Conservation (phyloP, 2,329 filamentous ascomycete species). For the Colletotrichum australisinense region DNA sequence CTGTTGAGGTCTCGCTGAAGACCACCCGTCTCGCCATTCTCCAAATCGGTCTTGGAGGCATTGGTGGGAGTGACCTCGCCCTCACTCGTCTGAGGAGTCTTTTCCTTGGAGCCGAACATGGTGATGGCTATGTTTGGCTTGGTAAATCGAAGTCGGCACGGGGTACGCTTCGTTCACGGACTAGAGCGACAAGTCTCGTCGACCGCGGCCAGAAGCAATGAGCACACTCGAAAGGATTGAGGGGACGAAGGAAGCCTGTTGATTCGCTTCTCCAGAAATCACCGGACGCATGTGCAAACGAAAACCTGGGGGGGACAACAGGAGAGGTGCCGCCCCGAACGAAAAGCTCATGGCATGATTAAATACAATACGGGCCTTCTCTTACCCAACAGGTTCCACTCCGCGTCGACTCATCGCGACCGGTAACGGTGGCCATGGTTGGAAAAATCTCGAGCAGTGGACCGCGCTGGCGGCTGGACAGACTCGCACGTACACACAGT, state of each 20-base stretch:
- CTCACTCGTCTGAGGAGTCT: constrained; percentile 27
- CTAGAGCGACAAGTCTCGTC: constrained; percentile 11
- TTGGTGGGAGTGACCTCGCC: constrained; percentile 31
- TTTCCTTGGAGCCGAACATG: constrained; percentile 35
- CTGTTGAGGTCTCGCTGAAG: constrained; percentile 51
- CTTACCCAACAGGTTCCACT: constrained; percentile 32
- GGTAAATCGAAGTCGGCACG: not conserved
- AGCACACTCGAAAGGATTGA: constrained; percentile 3
- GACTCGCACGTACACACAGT: not conserved
- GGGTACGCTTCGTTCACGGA: constrained; percentile 11
- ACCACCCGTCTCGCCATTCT: constrained; percentile 47
- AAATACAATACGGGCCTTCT: constrained; percentile 28
- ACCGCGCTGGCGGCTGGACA: not conserved
- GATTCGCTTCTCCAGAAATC: constrained; percentile 30
- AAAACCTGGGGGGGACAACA: constrained; percentile 19
- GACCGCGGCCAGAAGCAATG: constrained; percentile 14
- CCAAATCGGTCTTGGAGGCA: constrained; percentile 46
- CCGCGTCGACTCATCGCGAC: constrained; percentile 33
- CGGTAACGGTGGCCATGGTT: constrained; percentile 23
- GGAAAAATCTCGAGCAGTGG: constrained; percentile 30
- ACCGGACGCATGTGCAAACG: constrained; percentile 27
- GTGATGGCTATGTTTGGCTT: not conserved
- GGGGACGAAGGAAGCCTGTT: constrained; percentile 15
- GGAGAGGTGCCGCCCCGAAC: constrained; percentile 11
- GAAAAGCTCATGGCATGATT: constrained; percentile 26